Evolutionary conservation across 768 basidiomycete species (phyloP).

Genomic region (Phanerochaete carnosa): DNA sequence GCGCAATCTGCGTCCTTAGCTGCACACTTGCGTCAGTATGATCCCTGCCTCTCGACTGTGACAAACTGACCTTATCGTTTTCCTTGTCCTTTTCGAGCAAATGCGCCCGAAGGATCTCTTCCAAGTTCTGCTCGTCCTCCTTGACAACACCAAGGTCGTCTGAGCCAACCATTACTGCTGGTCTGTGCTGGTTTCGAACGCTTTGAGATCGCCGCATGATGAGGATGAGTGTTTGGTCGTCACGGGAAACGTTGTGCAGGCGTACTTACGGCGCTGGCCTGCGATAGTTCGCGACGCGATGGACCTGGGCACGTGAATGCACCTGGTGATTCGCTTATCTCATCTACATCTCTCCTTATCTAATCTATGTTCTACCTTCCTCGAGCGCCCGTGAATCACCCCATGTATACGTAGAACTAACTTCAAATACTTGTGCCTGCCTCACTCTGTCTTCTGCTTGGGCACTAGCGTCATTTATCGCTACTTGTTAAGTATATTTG

Average conservation of each 20-base stretch:
- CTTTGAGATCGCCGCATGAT: slow-evolving; percentile 10
- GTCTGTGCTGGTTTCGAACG: slow-evolving; percentile 5
- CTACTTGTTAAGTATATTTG: too few relatives aligned
- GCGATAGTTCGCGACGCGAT: too few relatives aligned
- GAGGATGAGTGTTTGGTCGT: neutral
- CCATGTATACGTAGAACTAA: too few relatives aligned
- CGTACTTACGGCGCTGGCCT: neutral
- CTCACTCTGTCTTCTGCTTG: too few relatives aligned
- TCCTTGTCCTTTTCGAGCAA: slow-evolving; percentile 67
- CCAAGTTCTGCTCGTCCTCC: slow-evolving; percentile 56
- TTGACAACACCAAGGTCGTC: slow-evolving; percentile 61
- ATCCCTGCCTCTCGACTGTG: neutral
- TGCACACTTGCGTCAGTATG: slow-evolving; percentile 22
- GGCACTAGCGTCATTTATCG: too few relatives aligned
- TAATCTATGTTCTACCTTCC: too few relatives aligned
- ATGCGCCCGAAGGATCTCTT: slow-evolving; percentile 61
- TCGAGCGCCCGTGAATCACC: too few relatives aligned
- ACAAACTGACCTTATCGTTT: slow-evolving; percentile 56
- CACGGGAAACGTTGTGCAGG: neutral
- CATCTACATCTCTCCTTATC: too few relatives aligned
- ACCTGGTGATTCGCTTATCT: too few relatives aligned
- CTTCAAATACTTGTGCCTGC: too few relatives aligned
- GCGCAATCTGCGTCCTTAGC: slow-evolving; percentile 61
- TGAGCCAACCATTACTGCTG: slow-evolving; percentile 12
- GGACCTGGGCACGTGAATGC: too few relatives aligned